Evolutionary conservation across 1,284 basidiomycete species (phyloP), one percentile per base, ranked within the genome.

Genomic region (Cerioporus squamosus): DNA sequence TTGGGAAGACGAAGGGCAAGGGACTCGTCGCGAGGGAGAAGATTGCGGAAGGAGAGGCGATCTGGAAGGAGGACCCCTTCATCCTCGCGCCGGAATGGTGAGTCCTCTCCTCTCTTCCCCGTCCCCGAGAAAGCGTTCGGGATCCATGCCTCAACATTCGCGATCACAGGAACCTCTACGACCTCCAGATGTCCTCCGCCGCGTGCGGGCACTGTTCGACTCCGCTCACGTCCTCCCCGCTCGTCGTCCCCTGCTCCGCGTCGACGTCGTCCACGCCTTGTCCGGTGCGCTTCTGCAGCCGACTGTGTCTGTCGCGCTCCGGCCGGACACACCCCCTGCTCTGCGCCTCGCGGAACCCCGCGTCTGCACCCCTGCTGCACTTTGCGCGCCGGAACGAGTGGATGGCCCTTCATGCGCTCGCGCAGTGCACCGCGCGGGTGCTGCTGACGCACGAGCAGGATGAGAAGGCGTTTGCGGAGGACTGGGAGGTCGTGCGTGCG

Each of bases 21-120:
- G 94, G 94, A 0, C 77, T 96, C 29, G 83, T 95, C 1, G 91
- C 92, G 1, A 83, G 75, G 24, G 81, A 85, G 53, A 77, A 81
- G 47, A 88, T 95, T 57, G 73, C 76, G 12, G 81, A 86, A 65
- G 92, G 90, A 0, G 91, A 95, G 62, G 76, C 85, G 9, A 69
- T 96, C 5, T 96, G 94, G 90, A 89, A 87, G 59, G 94, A 96
- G 70, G 87, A 90, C 67, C 88, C 87, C 0, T 91, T 87, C 67
- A 72, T 88, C 46, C 72, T 90, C 18, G 86, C 88, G 20, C 85
- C 90, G 15, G 87, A 90, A 74, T 89, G 86, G 88, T 88, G 69
- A 59, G 81, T 68, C 12, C 20, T 8, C 20, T 24, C 2, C 29
- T 20, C 9, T 40, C 20, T 15, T 29, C 26, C 9, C 26, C 6